Percentiles rank a stretch among this genome's conserved stretches.
Evolutionary conservation across 495 filamentous ascomycete species (phyloP).

Genomic region (Chaetomidium leptoderma): DNA sequence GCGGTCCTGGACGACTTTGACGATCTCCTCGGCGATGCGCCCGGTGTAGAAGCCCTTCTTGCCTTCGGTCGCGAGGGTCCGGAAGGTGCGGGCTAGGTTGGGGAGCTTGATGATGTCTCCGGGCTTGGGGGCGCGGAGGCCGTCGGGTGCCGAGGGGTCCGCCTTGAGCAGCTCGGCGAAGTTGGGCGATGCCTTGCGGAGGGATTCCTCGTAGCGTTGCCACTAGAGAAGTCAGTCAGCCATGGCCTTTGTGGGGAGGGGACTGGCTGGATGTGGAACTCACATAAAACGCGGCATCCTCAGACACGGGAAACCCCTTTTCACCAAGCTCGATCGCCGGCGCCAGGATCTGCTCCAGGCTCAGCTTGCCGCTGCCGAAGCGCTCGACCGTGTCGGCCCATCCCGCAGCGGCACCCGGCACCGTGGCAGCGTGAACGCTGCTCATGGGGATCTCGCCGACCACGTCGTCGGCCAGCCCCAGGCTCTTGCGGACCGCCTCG

Average conservation of each 20-base stretch:
- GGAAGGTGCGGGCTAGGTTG: slow-evolving; percentile 75
- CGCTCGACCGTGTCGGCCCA: slow-evolving; percentile 90
- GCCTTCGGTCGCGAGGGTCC: slow-evolving; percentile 69
- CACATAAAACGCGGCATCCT: slow-evolving; percentile 68
- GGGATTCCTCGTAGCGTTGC: slow-evolving; percentile 52
- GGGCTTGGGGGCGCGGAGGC: slow-evolving; percentile 61
- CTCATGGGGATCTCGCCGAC: slow-evolving; percentile 64
- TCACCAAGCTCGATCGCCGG: slow-evolving; percentile 87
- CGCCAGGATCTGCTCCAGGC: slow-evolving; percentile 68
- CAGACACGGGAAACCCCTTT: slow-evolving; percentile 83
- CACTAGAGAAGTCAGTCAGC: slow-evolving; percentile 52
- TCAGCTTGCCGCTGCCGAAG: slow-evolving; percentile 85
- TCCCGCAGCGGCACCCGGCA: slow-evolving; percentile 86
- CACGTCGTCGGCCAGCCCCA: slow-evolving; percentile 61
- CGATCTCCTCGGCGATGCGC: slow-evolving; percentile 68
- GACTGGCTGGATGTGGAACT: slow-evolving; percentile 32
- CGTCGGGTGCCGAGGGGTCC: slow-evolving; percentile 60
- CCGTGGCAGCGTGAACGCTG: slow-evolving; percentile 76
- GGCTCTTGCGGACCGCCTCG: slow-evolving; percentile 60
- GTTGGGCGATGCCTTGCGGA: slow-evolving; percentile 75
- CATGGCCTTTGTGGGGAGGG: too few relatives aligned
- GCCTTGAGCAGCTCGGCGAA: slow-evolving; percentile 76
- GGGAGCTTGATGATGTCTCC: slow-evolving; percentile 92
- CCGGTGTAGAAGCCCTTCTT: slow-evolving; percentile 92
- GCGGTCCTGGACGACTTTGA: slow-evolving; percentile 69